Evolutionary conservation across 768 basidiomycete genomes (phyloP), one percentile per base, ranked within the genome.

Genomic region (Hygrocybe punicea): DNA sequence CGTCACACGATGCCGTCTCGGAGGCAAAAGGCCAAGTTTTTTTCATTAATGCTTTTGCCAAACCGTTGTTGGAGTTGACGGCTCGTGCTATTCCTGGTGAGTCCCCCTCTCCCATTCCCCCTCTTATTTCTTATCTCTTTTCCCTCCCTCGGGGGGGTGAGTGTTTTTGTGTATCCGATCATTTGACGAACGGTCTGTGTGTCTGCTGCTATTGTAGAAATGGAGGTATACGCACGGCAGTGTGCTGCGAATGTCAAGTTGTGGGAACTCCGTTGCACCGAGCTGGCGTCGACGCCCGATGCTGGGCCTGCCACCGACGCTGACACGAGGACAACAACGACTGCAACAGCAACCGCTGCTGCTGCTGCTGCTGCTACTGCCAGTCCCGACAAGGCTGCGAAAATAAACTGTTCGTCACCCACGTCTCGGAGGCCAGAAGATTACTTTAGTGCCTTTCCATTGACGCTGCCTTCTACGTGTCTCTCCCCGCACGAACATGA

Each of bases 21-120:
- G 89, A 91, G 71, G 92, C 89, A 11, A 71, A 83, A 59, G 85
- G 85, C 2, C 97, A 99, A 71, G 84, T 98, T 16, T 93, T 85
- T 63, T 99, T 99, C 72, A 89, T 93, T 62, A 81, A 81, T 53
- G 77, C 78, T 2, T 98, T 91, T 67, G 89, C 87, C 42, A 83
- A 84, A 64, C 96, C 96, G 1, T 76, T 99, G 21, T 84, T 97
- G 57, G 84, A 91, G 60, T 73, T 91, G 39, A 85, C 87, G 2
- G 79, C 86, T 3, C 76, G 75, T 46, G 88, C 84, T 19, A 78
- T 97, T 49, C 91, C 92, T 50, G 84, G 91, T 91, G 63, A 63
- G 81, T 75, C 17, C 24, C 6, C 29, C 34, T 17, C 24, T 60
- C 14, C 24, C 16, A 6, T 21, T 36, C 34, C 14, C 6, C 60